Base-by-base conservation (phyloP, 331 rosid species). In the Spiraea crenata region DNA sequence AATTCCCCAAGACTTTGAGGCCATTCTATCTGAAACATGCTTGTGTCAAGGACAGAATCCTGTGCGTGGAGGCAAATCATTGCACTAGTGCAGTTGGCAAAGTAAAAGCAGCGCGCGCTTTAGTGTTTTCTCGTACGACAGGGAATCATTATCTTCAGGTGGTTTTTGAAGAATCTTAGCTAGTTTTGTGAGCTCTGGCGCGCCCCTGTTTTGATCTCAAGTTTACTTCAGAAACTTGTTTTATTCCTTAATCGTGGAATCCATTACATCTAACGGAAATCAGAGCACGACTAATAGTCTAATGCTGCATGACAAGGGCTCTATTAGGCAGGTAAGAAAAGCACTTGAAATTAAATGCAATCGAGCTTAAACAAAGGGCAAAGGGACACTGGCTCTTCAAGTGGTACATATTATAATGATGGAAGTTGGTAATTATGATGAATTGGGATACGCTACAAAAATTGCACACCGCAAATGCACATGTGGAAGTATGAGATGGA, bases 401-500 rank as follows among this genome's bases (percentile, higher is more conserved):
- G 6, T 49, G 11, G 1, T 37, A n/a, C 11, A 37, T 67, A 1
- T 25, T 15, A 67, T 37, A 35, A 10, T 17, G 15, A 19, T 51
- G 6, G 61, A 37, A 61, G 72, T 17, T 68, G 7, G 12, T 11
- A 66, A 39, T 48, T 14, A 51, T 9, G 52, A 9, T 11, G 39
- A 40, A 40, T 12, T 51, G 15, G 63, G 63, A 25, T 40, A 7
- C 31, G 39, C 62, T 37, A 67, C 69, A 42, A 42, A 35, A 58
- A 34, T 10, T 11, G 42, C 48, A 40, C 50, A 57, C 17, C 16
- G n/a, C 14, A 41, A 54, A 2, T 68, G 42, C 41, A 20, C 41
- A 6, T 47, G 74, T 55, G 74, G 74, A 77, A 67, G 64, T 60
- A 57, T 78, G 75, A 73, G 41, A 73, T 16, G 78, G 82, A 78